Conservation (phyloP, 2,329 filamentous ascomycete genomes). For the Pseudogymnoascus sp. region DNA sequence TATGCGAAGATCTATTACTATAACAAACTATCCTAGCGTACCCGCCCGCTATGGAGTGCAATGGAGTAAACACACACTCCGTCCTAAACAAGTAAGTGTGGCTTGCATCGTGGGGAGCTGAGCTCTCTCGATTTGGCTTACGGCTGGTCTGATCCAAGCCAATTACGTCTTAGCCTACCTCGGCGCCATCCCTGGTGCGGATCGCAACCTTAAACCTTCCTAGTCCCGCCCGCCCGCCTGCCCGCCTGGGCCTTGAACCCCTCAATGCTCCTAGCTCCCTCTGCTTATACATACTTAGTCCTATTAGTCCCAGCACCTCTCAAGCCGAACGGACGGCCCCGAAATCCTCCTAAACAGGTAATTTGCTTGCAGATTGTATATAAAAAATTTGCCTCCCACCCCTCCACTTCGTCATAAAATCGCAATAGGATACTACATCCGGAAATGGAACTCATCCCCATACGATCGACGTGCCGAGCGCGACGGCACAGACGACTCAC, state of each 20-base stretch:
- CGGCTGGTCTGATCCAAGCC: neutral
- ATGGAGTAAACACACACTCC: neutral
- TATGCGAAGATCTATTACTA: neutral
- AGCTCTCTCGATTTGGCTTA: neutral
- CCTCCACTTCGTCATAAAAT: neutral
- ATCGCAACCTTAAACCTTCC: slow-evolving; percentile 10
- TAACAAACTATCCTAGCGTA: neutral
- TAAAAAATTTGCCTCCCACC: neutral
- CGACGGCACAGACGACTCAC: neutral
- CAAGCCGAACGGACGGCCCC: neutral
- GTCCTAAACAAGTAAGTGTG: neutral
- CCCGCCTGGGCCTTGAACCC: neutral
- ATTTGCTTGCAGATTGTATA: neutral
- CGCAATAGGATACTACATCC: neutral
- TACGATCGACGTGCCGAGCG: neutral
- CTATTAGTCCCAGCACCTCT: neutral
- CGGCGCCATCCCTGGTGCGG: slow-evolving; percentile 9
- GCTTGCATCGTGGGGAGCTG: neutral
- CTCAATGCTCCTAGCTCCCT: neutral
- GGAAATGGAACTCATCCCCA: neutral
- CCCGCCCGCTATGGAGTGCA: neutral
- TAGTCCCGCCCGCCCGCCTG: neutral
- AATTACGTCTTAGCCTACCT: neutral
- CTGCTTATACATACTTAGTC: too few relatives aligned
- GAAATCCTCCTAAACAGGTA: neutral